Percentiles rank a stretch among this genome's conserved stretches.
phyloP scores from a whole-genome alignment of 768 basidiomycete species.

The Agaricus bisporus region DNA sequence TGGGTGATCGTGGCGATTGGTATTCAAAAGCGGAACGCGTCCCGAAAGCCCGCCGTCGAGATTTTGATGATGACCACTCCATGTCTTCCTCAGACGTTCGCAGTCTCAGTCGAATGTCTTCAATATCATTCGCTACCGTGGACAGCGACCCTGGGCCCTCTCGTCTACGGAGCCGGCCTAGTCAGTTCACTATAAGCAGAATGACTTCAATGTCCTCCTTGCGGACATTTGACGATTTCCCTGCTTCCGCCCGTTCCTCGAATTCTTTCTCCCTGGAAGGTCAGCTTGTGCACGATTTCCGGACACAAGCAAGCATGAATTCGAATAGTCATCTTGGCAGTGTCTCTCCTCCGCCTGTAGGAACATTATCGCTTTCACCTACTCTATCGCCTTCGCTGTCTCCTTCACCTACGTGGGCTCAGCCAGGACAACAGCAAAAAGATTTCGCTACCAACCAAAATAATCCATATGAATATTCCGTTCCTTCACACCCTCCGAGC shows the following conservation, averaged over 20 bases:
- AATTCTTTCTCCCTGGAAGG: slow-evolving; percentile 75
- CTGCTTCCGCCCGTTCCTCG: slow-evolving; percentile 69
- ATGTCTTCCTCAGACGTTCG: slow-evolving; percentile 87
- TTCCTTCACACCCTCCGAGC: slow-evolving; percentile 31
- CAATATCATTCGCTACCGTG: slow-evolving; percentile 76
- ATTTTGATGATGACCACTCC: slow-evolving; percentile 87
- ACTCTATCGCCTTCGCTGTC: slow-evolving; percentile 44
- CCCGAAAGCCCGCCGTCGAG: slow-evolving; percentile 73
- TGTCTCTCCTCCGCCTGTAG: slow-evolving; percentile 73
- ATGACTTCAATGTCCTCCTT: slow-evolving; percentile 75
- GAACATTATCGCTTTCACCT: slow-evolving; percentile 66
- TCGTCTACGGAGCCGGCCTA: slow-evolving; percentile 56
- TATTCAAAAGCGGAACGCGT: slow-evolving; percentile 51
- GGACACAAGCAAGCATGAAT: slow-evolving; percentile 63
- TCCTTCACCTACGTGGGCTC: slow-evolving; percentile 47
- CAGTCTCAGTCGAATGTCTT: slow-evolving; percentile 66
- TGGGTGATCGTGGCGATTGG: slow-evolving; percentile 36
- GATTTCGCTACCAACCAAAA: slow-evolving; percentile 24
- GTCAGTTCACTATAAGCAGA: slow-evolving; percentile 61
- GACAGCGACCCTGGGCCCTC: slow-evolving; percentile 83
- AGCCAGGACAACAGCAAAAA: slow-evolving; percentile 32
- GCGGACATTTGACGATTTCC: slow-evolving; percentile 68
- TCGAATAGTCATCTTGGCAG: slow-evolving; percentile 59
- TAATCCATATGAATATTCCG: slow-evolving; percentile 27
- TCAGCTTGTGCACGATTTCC: slow-evolving; percentile 70